phyloP scores from a whole-genome alignment of 208 protist species.

The Acanthamoeba sp. region DNA sequence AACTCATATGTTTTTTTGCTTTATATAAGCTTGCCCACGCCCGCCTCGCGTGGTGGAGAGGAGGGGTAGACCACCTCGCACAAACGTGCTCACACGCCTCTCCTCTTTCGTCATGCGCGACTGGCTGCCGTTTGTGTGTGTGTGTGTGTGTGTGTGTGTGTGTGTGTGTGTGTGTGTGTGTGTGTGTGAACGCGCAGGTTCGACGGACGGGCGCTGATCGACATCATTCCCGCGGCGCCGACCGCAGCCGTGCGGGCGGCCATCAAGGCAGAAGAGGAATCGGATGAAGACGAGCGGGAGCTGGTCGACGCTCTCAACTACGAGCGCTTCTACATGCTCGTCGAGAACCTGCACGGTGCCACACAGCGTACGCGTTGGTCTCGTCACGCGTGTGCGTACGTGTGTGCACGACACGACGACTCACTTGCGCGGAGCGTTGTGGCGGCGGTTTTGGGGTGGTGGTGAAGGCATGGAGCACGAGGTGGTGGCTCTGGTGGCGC shows the following conservation, averaged over 20 bases:
- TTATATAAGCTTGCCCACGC: not conserved
- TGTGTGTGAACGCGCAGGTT: not conserved
- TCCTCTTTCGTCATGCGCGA: not conserved
- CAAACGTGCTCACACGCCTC: not conserved
- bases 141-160: not conserved
- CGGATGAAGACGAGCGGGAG: constrained; percentile 31
- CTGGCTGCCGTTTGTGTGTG: not conserved
- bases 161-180: not conserved
- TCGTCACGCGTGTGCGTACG: not conserved
- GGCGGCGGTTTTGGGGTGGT: not conserved
- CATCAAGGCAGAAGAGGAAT: constrained; percentile 24
- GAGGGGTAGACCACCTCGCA: not conserved
- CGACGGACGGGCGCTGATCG: constrained; percentile 54
- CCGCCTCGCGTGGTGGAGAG: not conserved
- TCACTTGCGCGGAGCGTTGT: too few species aligned
- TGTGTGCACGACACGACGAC: too few species aligned
- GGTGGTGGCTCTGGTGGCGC: not conserved
- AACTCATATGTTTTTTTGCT: not conserved
- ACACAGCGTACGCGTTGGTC: not conserved
- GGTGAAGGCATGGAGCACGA: constrained; percentile 42
- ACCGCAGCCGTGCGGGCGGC: not conserved
- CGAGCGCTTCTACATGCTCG: constrained; percentile 46
- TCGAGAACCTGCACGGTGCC: not conserved
- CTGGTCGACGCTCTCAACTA: constrained; percentile 56
- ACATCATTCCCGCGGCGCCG: constrained; percentile 47